Base-by-base conservation (phyloP, 164 flowering plant genomes). In the Warburgia ugandensis region DNA sequence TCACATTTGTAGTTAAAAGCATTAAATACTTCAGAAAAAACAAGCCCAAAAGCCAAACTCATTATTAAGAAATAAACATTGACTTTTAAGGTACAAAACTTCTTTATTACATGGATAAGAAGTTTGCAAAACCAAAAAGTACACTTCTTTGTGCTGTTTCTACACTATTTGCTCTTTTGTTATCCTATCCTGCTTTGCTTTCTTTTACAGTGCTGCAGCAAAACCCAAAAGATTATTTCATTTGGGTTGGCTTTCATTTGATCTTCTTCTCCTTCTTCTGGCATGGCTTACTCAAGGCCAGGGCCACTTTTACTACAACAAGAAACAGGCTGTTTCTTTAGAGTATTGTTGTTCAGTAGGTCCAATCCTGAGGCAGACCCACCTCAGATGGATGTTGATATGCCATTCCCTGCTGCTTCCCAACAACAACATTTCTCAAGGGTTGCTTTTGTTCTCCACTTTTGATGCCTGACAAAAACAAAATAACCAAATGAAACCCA, bases 331-430 rank as follows among this genome's bases (percentile, higher is more conserved):
- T 23, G 59, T n/a, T n/a, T n/a, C n/a, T n/a, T n/a, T n/a, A n/a
- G n/a, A n/a, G n/a, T n/a, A n/a, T n/a, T 44, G 23, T 16, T 28
- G 55, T 25, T 73, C 61, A 68, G 53, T 71, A 71, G 25, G 74
- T 67, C 76, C 74, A 72, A 13, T 69, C 71, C 41, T 52, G 54
- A 30, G 77, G 77, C 65, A 72, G 59, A 6, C 53, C 63, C 45
- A 54, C 54, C 29, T 69, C 74, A 37, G 70, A 29, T 49, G 72
- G 54, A 48, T 54, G 58, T 32, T 54, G 68, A 20, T 45, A 53
- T 6, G 60, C 50, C 21, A 35, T 26, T 17, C 58, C 69, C 19
- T 56, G 55, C n/a, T n/a, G n/a, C 48, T 55, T 47, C 54, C 31
- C 58, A 30, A 35, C 38, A 32, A 6, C 68, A 45, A 22, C 51